phyloP scores from a whole-genome alignment of 371 early-diverging fungal genomes.

The Catenaria anguillulae region DNA sequence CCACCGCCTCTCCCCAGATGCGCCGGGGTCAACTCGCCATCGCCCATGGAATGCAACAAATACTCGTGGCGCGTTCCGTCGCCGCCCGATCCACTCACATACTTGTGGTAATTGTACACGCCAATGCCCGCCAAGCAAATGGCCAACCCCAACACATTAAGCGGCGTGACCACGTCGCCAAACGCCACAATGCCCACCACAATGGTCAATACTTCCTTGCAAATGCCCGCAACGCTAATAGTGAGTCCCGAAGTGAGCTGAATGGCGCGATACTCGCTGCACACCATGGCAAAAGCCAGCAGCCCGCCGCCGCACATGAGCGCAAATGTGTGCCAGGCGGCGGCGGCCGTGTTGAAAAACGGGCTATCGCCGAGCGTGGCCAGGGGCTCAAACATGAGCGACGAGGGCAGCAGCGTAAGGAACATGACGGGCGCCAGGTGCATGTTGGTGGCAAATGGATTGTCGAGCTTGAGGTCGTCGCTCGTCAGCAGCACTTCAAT shows the following conservation, averaged over 20 bases:
- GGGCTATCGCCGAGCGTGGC: conserved; percentile 25
- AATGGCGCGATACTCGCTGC: conserved; percentile 66
- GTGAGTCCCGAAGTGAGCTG: conserved; percentile 69
- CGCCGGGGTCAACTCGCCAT: neutral
- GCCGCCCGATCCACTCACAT: neutral
- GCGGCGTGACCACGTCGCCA: conserved; percentile 47
- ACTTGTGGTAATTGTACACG: conserved; percentile 39
- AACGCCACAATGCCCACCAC: neutral
- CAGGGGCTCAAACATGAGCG: conserved; percentile 44
- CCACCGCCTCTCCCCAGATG: too few species aligned
- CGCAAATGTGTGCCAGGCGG: conserved; percentile 24
- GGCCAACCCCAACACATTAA: conserved; percentile 52
- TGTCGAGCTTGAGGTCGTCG: conserved; percentile 46
- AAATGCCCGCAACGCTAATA: conserved; percentile 73
- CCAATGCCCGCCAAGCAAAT: conserved; percentile 57
- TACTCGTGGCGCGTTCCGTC: neutral
- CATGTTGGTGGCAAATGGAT: conserved; percentile 55
- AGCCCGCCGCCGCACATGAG: conserved; percentile 60
- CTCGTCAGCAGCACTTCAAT: conserved; percentile 65
- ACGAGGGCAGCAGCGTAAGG: conserved; percentile 27
- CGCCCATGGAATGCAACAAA: neutral
- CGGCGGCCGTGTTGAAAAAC: conserved; percentile 22
- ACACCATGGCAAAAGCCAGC: conserved; percentile 72
- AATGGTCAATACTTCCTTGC: conserved; percentile 32
- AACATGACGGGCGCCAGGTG: conserved; percentile 16